phyloP scores from a whole-genome alignment of 2,329 filamentous ascomycete genomes.

The Stagonosporopsis rhizophila region DNA sequence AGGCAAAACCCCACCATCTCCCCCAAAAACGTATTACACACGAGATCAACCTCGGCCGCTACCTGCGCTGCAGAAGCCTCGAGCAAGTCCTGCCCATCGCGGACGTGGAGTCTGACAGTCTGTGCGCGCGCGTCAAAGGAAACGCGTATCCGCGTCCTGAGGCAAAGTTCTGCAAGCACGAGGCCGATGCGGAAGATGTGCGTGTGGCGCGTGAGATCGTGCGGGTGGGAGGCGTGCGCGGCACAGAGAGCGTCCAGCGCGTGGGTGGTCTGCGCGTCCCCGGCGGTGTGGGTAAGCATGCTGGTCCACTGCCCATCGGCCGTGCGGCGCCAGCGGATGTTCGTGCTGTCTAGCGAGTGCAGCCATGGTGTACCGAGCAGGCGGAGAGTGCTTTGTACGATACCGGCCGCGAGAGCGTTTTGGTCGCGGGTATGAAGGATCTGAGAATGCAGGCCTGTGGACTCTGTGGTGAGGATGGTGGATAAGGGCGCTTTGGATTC shows the following conservation, averaged over 20 bases:
- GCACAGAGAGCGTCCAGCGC: constrained; percentile 23
- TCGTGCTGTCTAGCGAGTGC: constrained; percentile 28
- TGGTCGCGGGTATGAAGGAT: constrained; percentile 36
- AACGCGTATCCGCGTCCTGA: constrained; percentile 29
- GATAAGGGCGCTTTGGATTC: constrained; percentile 35
- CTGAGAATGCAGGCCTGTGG: constrained; percentile 27
- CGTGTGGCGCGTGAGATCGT: constrained; percentile 28
- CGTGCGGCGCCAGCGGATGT: constrained; percentile 33
- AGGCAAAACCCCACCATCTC: constrained; percentile 32
- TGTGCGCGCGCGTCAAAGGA: constrained; percentile 19
- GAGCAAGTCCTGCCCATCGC: constrained; percentile 15
- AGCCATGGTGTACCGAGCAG: constrained; percentile 39
- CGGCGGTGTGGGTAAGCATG: constrained; percentile 32
- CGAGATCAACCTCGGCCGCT: constrained; percentile 32
- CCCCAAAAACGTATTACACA: constrained; percentile 27
- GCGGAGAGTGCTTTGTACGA: constrained; percentile 30
- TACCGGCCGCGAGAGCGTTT: constrained; percentile 31
- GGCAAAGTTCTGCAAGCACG: constrained; percentile 32
- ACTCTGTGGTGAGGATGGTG: constrained; percentile 22
- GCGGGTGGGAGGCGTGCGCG: constrained; percentile 12
- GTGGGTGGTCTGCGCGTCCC: constrained; percentile 21
- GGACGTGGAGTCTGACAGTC: constrained; percentile 23
- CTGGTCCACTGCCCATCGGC: constrained; percentile 24
- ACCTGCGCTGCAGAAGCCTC: constrained; percentile 27
- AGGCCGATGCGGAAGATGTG: constrained; percentile 41